Conservation (phyloP, 148 eudicot genomes). For the Bassia scoparia region DNA sequence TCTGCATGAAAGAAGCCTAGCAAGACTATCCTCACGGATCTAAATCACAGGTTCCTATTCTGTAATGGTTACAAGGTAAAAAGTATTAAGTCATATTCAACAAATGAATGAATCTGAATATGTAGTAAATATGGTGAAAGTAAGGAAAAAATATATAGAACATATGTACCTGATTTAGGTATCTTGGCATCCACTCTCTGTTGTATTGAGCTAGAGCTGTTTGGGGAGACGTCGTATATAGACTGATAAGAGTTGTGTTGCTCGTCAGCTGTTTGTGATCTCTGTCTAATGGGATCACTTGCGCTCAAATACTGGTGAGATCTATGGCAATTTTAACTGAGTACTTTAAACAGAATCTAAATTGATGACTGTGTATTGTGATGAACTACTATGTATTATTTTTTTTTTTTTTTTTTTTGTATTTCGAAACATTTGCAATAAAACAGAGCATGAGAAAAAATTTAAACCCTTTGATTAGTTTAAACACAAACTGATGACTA, state of each 20-base stretch:
- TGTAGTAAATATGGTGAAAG: too few relatives aligned
- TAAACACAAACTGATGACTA: too few relatives aligned
- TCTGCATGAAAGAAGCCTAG: slow-evolving; percentile 85
- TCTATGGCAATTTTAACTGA: background rate
- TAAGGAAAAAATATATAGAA: too few relatives aligned
- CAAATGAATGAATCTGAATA: too few relatives aligned
- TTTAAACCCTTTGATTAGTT: too few relatives aligned
- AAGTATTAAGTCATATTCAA: background rate
- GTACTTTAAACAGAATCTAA: too few relatives aligned
- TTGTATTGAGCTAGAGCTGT: slow-evolving; percentile 50
- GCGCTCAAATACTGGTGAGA: slow-evolving; percentile 62
- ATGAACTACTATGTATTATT: too few relatives aligned
- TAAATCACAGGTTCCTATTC: slow-evolving; percentile 94
- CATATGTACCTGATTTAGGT: slow-evolving; percentile 55
- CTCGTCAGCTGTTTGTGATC: slow-evolving; percentile 85
- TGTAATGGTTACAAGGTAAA: slow-evolving; percentile 26
- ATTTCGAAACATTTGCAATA: too few relatives aligned
- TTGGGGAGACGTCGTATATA: slow-evolving; percentile 69
- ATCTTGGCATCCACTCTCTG: slow-evolving; percentile 79
- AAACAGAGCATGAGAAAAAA: too few relatives aligned
- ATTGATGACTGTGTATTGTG: too few relatives aligned
- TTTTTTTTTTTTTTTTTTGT: too few relatives aligned
- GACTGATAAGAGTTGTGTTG: slow-evolving; percentile 54
- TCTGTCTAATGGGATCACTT: slow-evolving; percentile 83
- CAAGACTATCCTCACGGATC: slow-evolving; percentile 95